Evolutionary conservation across 345 rosid genomes (phyloP).

Genomic region (Murraya koenigii): DNA sequence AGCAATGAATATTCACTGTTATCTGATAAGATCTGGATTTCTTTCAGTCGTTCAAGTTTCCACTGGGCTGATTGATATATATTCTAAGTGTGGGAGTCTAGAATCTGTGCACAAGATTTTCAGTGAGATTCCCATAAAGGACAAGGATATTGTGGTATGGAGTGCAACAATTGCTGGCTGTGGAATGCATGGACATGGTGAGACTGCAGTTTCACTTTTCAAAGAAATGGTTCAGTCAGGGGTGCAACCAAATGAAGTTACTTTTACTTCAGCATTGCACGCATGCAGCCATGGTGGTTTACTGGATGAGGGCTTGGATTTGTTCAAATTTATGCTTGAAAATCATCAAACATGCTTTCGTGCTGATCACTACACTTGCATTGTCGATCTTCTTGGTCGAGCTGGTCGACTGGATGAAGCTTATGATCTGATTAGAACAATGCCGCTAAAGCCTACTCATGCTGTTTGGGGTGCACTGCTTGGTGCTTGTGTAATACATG

Average conservation of each 20-base stretch:
- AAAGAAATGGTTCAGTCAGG: constrained; percentile 60
- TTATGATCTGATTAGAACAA: constrained; percentile 42
- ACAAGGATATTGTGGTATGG: constrained; percentile 56
- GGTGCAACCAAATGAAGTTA: constrained; percentile 51
- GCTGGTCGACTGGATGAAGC: constrained; percentile 59
- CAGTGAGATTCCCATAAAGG: constrained; percentile 34
- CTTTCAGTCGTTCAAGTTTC: constrained; percentile 45
- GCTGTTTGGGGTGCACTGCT: constrained; percentile 65
- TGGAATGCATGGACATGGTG: constrained; percentile 62
- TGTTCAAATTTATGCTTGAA: constrained; percentile 46
- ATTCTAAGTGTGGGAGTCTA: constrained; percentile 61
- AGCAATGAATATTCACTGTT: constrained; percentile 51
- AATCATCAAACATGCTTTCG: constrained; percentile 28
- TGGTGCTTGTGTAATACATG: constrained; percentile 57
- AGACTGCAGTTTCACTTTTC: constrained; percentile 49
- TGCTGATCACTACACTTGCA: constrained; percentile 53
- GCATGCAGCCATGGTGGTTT: constrained; percentile 64
- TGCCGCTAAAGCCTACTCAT: constrained; percentile 40
- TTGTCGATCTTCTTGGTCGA: constrained; percentile 56
- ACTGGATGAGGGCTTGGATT: constrained; percentile 56
- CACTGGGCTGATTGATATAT: constrained; percentile 53
- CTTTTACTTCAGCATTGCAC: constrained; percentile 55
- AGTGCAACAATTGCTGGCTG: constrained; percentile 58
- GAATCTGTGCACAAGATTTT: constrained; percentile 53
- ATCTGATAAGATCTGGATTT: constrained; percentile 48